Base-by-base conservation (phyloP, 192 early-diverging fungal species). In the Coemansia sp. region DNA sequence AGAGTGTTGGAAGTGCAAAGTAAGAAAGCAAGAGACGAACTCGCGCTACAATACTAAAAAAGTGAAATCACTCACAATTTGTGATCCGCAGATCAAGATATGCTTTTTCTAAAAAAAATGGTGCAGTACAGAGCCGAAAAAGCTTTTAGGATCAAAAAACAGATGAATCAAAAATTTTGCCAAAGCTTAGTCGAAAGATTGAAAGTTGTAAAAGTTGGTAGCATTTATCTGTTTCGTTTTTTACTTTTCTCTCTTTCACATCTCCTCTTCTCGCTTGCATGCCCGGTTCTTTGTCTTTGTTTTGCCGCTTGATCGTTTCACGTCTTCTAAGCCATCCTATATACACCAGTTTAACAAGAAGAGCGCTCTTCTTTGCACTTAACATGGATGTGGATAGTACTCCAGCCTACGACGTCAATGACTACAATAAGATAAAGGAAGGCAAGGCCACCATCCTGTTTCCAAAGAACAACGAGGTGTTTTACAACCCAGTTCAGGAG, bases 401-500 rank as follows among this genome's bases (percentile, higher is more conserved):
- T 32, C 74, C 75, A 9, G 53, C 56, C 7, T 83, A 83, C 64
- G 38, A 66, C 65, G 67, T 74, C 53, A 75, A 71, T 16, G 82
- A 83, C 65, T 93, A 84, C 76, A 85, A 86, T 45, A 76, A 87
- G 37, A 85, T 94, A 45, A 88, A 83, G 10, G 93, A 94, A 58
- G 93, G 93, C 69, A 80, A 87, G 64, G 93, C 92, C 6, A 93
- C 88, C 14, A 94, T 95, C 58, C 84, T 95, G 51, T 93, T 94
- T 74, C 92, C 93, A 42, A 89, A 90, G 61, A 86, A 86, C 66
- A 93, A 94, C 71, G 90, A 93, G 61, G 96, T 97, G n/a, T 99
- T 99, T 74, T 99, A 99, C 86, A 99, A 99, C 71, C 93, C 94
- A 4, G 94, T 98, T 48, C 96, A 98, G 82, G 86, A 97, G 73